phyloP scores from a whole-genome alignment of 2,329 filamentous ascomycete genomes.

The Colletotrichum caudatum region DNA sequence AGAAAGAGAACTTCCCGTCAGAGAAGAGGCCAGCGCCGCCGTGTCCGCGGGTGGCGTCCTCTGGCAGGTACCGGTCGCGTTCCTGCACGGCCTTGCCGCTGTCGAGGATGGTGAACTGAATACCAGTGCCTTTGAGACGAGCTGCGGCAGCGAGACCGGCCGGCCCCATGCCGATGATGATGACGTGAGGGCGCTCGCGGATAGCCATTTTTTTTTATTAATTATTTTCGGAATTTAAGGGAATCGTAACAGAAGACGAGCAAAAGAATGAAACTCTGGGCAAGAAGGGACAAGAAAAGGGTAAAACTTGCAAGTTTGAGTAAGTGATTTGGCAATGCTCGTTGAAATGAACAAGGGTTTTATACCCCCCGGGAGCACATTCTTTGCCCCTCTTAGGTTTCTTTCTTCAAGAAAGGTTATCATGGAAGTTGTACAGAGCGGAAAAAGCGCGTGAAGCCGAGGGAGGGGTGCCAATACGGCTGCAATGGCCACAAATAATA shows the following conservation, averaged over 20 bases:
- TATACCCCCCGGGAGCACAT: background rate
- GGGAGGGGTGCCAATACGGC: too few species aligned
- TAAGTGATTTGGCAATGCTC: background rate
- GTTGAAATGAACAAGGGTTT: background rate
- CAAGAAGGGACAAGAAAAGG: background rate
- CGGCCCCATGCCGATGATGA: conserved; percentile 49
- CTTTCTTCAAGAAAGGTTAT: background rate
- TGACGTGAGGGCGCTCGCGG: conserved; percentile 44
- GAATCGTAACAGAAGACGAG: background rate
- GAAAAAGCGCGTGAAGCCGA: too few species aligned
- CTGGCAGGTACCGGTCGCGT: background rate
- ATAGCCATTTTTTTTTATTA: background rate
- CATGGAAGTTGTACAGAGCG: background rate
- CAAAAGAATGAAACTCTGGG: background rate
- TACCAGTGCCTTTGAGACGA: conserved; percentile 43
- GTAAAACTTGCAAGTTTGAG: conserved; percentile 2
- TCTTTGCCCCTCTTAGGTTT: too few species aligned
- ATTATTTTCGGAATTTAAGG: background rate
- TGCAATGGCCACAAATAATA: too few species aligned
- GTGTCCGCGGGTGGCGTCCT: conserved; percentile 6
- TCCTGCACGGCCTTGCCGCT: conserved; percentile 5
- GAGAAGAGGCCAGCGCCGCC: conserved; percentile 9
- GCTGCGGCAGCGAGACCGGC: conserved; percentile 50
- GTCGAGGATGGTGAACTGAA: conserved; percentile 9
- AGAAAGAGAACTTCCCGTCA: conserved; percentile 6